Evolutionary conservation across 768 basidiomycete species (phyloP).

Genomic region (Psilocybe tampanensis): DNA sequence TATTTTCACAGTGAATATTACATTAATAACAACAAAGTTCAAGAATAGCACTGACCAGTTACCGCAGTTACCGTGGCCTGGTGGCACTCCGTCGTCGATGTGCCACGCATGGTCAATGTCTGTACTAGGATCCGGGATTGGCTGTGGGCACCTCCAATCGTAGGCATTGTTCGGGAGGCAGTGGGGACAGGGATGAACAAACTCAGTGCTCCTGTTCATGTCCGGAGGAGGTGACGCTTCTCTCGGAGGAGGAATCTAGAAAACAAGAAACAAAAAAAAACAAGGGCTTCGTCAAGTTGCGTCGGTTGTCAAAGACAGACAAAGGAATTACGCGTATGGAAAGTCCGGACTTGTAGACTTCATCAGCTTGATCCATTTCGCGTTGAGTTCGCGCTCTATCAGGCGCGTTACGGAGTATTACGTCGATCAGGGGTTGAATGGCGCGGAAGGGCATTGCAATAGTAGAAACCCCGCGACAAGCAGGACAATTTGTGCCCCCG

Average conservation of each 20-base stretch:
- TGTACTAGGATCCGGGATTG: constrained; percentile 68
- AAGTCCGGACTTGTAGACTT: constrained; percentile 66
- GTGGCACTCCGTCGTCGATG: constrained; percentile 75
- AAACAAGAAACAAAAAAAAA: constrained; percentile 5
- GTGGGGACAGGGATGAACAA: constrained; percentile 80
- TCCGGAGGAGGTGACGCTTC: constrained; percentile 79
- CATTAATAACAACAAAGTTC: neutral
- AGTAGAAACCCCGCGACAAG: constrained; percentile 72
- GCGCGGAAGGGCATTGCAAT: constrained; percentile 73
- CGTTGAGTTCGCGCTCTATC: constrained; percentile 65
- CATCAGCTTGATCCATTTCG: constrained; percentile 82
- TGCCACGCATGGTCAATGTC: constrained; percentile 79
- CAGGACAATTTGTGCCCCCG: constrained; percentile 83
- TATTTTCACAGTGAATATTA: constrained; percentile 1
- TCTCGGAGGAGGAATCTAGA: constrained; percentile 73
- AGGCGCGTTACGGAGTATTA: constrained; percentile 71
- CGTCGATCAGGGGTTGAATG: constrained; percentile 72
- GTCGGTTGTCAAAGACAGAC: neutral
- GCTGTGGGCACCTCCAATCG: constrained; percentile 83
- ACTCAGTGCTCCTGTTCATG: constrained; percentile 63
- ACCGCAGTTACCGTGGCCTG: constrained; percentile 80
- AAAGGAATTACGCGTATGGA: constrained; percentile 58
- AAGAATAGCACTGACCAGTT: constrained; percentile 61
- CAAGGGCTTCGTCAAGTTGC: neutral
- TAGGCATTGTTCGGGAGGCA: constrained; percentile 69